Evolutionary conservation across 2,329 filamentous ascomycete genomes (phyloP), one percentile per base, ranked within the genome.

Genomic region (Erysiphe pulchra): DNA sequence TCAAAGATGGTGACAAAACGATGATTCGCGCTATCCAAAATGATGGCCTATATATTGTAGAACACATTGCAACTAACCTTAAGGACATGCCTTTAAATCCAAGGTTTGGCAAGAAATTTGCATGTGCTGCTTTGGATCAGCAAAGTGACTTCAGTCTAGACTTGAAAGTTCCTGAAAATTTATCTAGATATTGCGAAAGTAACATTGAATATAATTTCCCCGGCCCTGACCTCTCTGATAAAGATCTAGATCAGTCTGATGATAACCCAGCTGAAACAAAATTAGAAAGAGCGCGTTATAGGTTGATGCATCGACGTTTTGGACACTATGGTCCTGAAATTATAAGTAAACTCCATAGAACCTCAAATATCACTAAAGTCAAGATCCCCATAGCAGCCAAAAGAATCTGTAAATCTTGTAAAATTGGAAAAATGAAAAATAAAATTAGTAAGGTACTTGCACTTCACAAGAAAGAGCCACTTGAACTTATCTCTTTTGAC

Each of bases 341-440:
- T 16, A 44, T 44, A 2, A 16, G 17, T 4, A 44, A 44, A 10
- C 30, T 44, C 2, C 42, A 44, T 20, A 34, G 34, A 13, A 11
- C 12, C 17, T 16, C 30, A 1, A 18, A 44, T 34, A 16, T 44
- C 17, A 13, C 1, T 2, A 17, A 20, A 3, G 2, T 44, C 16
- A 44, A 44, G 14, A 39, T 39, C 5, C 16, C 37, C 7, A 39
- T 17, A 9, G 37, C 39, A 6, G 18, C 28, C 5, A 42, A 42
- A 30, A 42, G 39, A 5, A 42, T 42, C 7, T 42, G 39, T 28
- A 28, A 42, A 17, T 42, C 39, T 4, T 42, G 39, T 28, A 42
- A 28, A 18, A 42, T 42, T 42, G 16, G 39, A 42, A 42, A 28
- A 42, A 42, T 42, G 39, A 42, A n/a, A 42, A 42, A n/a, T n/a